Evolutionary conservation across 2,329 filamentous ascomycete species (phyloP), one percentile per base, ranked within the genome.

Genomic region (Xylaria sp.): DNA sequence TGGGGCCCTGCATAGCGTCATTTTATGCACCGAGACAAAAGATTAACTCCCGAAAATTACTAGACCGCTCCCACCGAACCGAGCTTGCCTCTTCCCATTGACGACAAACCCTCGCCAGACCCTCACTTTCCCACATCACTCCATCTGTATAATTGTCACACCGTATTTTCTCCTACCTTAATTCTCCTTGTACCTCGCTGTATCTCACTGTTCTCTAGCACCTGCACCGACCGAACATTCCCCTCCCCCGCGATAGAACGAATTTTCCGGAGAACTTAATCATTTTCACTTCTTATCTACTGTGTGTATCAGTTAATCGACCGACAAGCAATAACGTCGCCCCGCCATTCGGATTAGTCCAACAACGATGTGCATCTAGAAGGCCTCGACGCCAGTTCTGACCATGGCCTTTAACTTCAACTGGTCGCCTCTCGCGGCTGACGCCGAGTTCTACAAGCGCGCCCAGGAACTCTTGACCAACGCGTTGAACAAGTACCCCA

Each of bases 351-450:
- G 26, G 26, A 53, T 46, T 26, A 23, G 23, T 54, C 61, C 62
- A 69, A 69, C 65, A 13, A 40, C 36, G 69, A 77, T 77, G 75
- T 71, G 71, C 68, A 72, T 70, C 56, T 75, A 77, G 79, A 71
- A 65, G 82, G 82, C 46, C 28, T 48, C 49, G 46, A 44, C 53
- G 68, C 65, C 71, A 83, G 83, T 81, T 83, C 81, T 48, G 49
- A 86, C 83, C 82, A 99, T 99, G 96, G 96, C 96, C 75, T 99
- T 99, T 92, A 98, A 98, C 87, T 99, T 99, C 92, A 98, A 98
- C 93, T 99, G 96, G 96, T 97, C 94, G 88, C 96, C 96, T 79
- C 88, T 99, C 74, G 96, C 97, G 83, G 95, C 95, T 79, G 96
- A 98, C 84, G 95, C 93, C 77, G 89, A 90, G 75, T 96, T 96